These are phyloP conservation scores for Helotiales sp. DNA, from an alignment of 2,329 filamentous ascomycete species.

Conservation along the genomic window DNA sequence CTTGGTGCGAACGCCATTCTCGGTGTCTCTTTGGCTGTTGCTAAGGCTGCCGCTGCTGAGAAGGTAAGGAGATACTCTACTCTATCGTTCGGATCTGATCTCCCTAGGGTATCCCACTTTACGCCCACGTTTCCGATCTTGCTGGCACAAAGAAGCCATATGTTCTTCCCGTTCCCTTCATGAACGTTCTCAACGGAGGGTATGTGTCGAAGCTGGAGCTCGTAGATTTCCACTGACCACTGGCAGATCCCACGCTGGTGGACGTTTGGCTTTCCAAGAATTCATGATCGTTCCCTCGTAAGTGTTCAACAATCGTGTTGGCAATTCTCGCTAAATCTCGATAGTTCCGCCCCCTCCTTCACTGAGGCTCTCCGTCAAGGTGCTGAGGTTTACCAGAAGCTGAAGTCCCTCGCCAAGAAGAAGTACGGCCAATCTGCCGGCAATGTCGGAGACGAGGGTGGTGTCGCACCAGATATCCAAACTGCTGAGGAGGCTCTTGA, in stretches of 20 bases:
- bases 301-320: slow-evolving; percentile 35
- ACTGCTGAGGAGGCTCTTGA: slow-evolving; percentile 94
- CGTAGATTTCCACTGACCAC: slow-evolving; percentile 18
- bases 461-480: slow-evolving; percentile 98
- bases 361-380: slow-evolving; percentile 95
- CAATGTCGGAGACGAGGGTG: slow-evolving; percentile 99
- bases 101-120: slow-evolving; percentile 71
- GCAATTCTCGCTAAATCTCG: slow-evolving; percentile 11
- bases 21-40: slow-evolving; percentile 79
- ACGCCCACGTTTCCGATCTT: slow-evolving; percentile 84
- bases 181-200: slow-evolving; percentile 86
- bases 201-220: slow-evolving; percentile 18
- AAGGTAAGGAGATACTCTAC: slow-evolving; percentile 54
- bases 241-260: slow-evolving; percentile 87
- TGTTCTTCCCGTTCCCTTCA: slow-evolving; percentile 87
- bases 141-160: slow-evolving; percentile 90
- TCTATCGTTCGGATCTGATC: background rate
- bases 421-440: slow-evolving; percentile 98
- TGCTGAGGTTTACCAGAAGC: slow-evolving; percentile 96
- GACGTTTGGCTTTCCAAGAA: slow-evolving; percentile 91
- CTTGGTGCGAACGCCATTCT: slow-evolving; percentile 88
- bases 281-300: slow-evolving; percentile 91
- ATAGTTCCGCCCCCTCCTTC: slow-evolving; percentile 81
- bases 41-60: slow-evolving; percentile 87
- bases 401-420: slow-evolving; percentile 97